Evolutionary conservation across 129 eudicot species (phyloP).

Genomic region (Silybum marianum): DNA sequence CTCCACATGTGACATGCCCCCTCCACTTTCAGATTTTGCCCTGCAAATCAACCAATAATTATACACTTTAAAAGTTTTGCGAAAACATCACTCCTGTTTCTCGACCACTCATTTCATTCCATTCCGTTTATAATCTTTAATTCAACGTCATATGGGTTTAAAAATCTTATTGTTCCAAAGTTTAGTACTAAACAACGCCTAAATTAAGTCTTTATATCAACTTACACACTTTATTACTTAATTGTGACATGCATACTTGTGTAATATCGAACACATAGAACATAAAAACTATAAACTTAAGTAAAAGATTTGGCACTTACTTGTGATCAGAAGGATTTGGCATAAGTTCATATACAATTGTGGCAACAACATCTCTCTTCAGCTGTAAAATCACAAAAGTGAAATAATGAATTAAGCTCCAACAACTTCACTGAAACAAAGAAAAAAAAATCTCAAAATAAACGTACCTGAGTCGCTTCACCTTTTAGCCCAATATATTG

Average conservation of each 20-base stretch:
- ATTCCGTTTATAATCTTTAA: neutral
- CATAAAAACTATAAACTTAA: neutral
- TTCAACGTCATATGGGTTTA: neutral
- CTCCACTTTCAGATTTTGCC: constrained; percentile 76
- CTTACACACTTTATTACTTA: neutral
- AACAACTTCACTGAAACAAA: neutral
- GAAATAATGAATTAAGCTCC: neutral
- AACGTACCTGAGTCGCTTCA: constrained; percentile 95
- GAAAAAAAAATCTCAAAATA: neutral
- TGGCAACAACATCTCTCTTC: constrained; percentile 96
- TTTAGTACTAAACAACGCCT: neutral
- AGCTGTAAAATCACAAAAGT: constrained; percentile 45
- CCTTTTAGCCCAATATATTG: constrained; percentile 98
- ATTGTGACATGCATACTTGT: neutral
- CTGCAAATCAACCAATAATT: constrained; percentile 39
- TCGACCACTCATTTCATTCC: neutral
- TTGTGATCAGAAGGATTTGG: constrained; percentile 99
- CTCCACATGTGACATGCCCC: constrained; percentile 83
- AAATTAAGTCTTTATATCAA: neutral
- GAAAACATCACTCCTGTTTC: neutral
- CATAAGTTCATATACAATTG: constrained; percentile 89
- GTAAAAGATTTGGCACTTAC: constrained; percentile 46
- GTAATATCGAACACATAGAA: neutral
- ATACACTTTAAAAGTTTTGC: constrained; percentile 8
- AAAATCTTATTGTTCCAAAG: neutral